Evolutionary conservation across 2,329 filamentous ascomycete species (phyloP).

Genomic region (Aspergillus nomiae): DNA sequence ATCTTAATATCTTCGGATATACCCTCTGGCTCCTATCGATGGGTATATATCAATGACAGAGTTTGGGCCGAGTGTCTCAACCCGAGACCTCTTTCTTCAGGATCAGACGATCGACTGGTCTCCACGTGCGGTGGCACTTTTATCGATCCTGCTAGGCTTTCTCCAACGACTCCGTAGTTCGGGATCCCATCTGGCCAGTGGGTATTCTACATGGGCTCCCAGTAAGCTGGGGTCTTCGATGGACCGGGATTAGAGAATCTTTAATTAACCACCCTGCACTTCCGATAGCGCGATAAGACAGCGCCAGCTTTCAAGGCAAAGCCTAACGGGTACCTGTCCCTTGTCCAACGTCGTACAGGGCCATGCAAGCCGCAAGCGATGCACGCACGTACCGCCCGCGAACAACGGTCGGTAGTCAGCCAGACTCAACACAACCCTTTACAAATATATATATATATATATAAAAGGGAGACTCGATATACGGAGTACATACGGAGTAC

Average conservation of each 20-base stretch:
- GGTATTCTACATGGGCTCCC: conserved; percentile 5
- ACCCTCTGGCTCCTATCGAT: not conserved
- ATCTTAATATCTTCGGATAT: not conserved
- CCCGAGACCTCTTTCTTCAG: conserved; percentile 3
- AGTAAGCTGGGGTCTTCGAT: not conserved
- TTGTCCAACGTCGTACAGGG: not conserved
- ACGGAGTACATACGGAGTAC: no score
- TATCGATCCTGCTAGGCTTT: conserved; percentile 14
- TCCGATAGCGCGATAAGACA: not conserved
- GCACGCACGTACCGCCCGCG: not conserved
- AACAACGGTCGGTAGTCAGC: not conserved
- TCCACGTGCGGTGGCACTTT: conserved; percentile 13
- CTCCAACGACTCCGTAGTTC: conserved; percentile 6
- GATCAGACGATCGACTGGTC: conserved; percentile 13
- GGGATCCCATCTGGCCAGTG: conserved; percentile 5
- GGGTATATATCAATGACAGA: not conserved
- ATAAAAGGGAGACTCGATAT: no score
- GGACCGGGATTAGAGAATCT: conserved; percentile 1
- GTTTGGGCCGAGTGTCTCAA: conserved; percentile 8
- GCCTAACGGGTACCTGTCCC: not conserved
- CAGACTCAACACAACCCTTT: no score
- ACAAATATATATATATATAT: no score
- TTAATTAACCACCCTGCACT: not conserved
- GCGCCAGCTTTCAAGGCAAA: not conserved
- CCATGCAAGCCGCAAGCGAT: not conserved